Conservation (phyloP, 495 filamentous ascomycete genomes). For the Penicillium waksmanii region DNA sequence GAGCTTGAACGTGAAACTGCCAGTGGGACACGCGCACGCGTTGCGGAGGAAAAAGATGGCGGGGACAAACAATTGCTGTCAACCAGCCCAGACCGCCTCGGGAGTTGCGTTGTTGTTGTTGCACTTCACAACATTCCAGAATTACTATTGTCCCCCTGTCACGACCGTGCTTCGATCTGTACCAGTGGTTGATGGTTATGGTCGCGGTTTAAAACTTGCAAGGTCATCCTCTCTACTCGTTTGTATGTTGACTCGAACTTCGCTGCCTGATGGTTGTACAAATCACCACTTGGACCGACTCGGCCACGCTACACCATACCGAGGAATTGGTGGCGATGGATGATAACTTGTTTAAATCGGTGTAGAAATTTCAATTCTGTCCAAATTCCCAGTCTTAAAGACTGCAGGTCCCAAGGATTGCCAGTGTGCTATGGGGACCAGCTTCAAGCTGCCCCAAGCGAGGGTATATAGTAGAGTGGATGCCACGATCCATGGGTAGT, state of each 20-base stretch:
- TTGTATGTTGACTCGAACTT: not conserved
- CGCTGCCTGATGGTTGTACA: slow-evolving; percentile 12
- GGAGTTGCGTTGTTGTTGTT: not conserved
- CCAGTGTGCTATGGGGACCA: no score
- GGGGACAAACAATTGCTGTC: no score
- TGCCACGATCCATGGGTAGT: not conserved
- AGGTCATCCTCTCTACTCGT: not conserved
- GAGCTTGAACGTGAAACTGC: not conserved
- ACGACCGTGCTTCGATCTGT: not conserved
- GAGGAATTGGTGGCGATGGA: slow-evolving; percentile 3
- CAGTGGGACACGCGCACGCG: slow-evolving; percentile 13
- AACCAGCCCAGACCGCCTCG: slow-evolving; percentile 31
- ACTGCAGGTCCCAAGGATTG: slow-evolving; percentile 13
- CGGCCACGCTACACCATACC: not conserved
- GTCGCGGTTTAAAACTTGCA: not conserved
- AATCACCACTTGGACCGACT: not conserved
- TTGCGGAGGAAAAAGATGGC: slow-evolving; percentile 27
- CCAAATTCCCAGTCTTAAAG: not conserved
- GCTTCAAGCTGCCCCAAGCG: not conserved
- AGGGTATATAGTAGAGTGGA: not conserved
- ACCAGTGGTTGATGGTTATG: not conserved
- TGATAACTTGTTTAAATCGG: not conserved
- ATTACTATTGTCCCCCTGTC: not conserved
- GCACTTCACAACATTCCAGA: slow-evolving; percentile 3
- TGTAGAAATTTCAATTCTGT: not conserved